Evolutionary conservation across 2,329 filamentous ascomycete genomes (phyloP), one percentile per base, ranked within the genome.

Genomic region (Ophiostoma ips): DNA sequence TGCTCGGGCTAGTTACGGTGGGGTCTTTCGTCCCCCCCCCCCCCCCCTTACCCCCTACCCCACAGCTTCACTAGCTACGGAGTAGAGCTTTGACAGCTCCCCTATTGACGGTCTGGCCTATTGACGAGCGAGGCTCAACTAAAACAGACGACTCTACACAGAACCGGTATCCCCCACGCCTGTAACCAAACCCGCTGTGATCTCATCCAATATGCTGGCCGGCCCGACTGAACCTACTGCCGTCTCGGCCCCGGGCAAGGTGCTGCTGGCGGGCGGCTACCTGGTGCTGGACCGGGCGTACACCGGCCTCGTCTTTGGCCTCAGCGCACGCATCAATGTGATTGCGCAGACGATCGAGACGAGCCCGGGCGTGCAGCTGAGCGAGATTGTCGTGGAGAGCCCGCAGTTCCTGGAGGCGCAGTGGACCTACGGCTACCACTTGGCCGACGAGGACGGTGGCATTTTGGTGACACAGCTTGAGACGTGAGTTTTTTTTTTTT

Each of bases 201-300:
- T 28, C 24, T 28, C 24, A 28, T 18, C 4, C 34, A 28, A 11
- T 24, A 56, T 55, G 55, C 33, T 41, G 35, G 38, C 52, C 5
- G 50, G 48, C 35, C 19, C 52, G 24, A 37, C 46, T 10, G 50
- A 52, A 54, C 68, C 69, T 46, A 67, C 62, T 21, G 83, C 81
- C 61, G 78, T 94, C 57, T 96, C 92, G 55, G 90, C 92, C 19
- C 92, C 92, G 16, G 92, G 92, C 58, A 98, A 98, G 71, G 92
- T 98, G 53, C 77, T 98, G 56, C 77, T 96, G 49, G 87, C 90
- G 4, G 92, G 92, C 55, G 92, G 92, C 54, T 98, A 96, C 67
- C 80, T 96, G 43, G 90, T 95, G 19, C 81, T 98, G 43, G 90
- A 96, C 69, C 80, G 86, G 54, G 72, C 76, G 54, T 88, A 95